Evolutionary conservation across 768 basidiomycete species (phyloP).

Genomic region (Hirschioporus abietinus): DNA sequence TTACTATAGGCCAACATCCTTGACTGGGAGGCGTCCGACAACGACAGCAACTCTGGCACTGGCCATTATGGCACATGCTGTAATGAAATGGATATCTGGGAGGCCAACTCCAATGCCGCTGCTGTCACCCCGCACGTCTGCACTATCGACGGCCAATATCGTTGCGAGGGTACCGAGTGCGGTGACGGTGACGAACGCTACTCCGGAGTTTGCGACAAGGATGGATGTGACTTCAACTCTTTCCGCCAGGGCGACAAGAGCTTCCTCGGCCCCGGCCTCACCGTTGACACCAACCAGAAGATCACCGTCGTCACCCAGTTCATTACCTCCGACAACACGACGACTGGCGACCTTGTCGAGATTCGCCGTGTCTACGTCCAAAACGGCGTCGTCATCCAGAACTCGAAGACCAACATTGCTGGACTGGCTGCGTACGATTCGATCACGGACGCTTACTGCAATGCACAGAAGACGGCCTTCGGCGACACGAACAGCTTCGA

Average conservation of each 20-base stretch:
- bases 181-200: constrained; percentile 32
- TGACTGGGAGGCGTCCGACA: constrained; percentile 25
- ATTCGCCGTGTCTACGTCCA: constrained; percentile 54
- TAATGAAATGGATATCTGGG: constrained; percentile 31
- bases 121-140: constrained; percentile 26
- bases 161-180: constrained; percentile 39
- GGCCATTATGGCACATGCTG: constrained; percentile 27
- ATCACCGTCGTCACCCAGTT: constrained; percentile 60
- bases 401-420: constrained; percentile 42
- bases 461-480: constrained; percentile 37
- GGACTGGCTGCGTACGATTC: constrained; percentile 37
- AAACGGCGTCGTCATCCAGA: constrained; percentile 45
- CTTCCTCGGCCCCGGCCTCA: constrained; percentile 45
- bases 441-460: constrained; percentile 46
- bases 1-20: constrained; percentile 22
- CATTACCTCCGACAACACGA: constrained; percentile 40
- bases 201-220: constrained; percentile 45
- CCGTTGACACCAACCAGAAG: constrained; percentile 44
- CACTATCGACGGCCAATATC: constrained; percentile 30
- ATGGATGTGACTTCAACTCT: constrained; percentile 61
- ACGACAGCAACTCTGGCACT: constrained; percentile 28
- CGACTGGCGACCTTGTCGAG: constrained; percentile 43
- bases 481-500: constrained; percentile 39
- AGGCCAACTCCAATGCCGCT: constrained; percentile 26
- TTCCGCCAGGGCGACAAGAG: constrained; percentile 43